Base-by-base conservation (phyloP, 768 basidiomycete species). In the Coprinopsis sp. region DNA sequence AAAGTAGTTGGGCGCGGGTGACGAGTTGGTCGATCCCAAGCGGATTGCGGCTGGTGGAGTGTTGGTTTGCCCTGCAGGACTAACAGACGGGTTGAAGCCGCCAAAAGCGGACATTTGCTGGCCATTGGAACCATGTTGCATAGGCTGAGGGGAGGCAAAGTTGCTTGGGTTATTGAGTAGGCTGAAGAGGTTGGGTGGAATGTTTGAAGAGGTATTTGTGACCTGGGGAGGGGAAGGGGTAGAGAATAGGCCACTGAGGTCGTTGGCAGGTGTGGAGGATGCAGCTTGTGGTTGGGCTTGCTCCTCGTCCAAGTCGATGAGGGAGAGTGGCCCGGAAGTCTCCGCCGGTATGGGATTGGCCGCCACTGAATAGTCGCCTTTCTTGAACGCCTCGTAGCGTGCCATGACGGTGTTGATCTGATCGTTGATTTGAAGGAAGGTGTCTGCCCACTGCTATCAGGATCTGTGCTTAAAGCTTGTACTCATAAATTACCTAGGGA, bases 361-460 rank as follows among this genome's bases (percentile, higher is more conserved):
- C 6, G 82, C 81, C 14, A 72, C 76, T 2, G 71, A 68, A 60
- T 81, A 94, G 66, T 99, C 93, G 41, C 96, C 96, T 47, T 79
- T 82, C 66, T 91, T 91, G 76, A 87, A 97, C 0, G 91, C 84
- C 49, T 97, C 92, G 61, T 93, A 97, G 19, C 95, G 86, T 23
- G 78, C 76, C 12, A 97, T 65, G 12, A 93, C 91, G 16, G 81
- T 87, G 68, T 99, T 99, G 66, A 99, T 93, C 58, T 96, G 89
- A 65, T 99, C 96, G 64, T 99, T 99, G 51, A 94, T 94, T 63
- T 98, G 82, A 14, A 99, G 72, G 63, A 96, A 87, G 2, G 91
- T 91, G 51, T 94, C 94, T 92, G 57, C 12, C 8, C n/a, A 38
- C 31, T 39, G 33, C 49, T 43, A n/a, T 18, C 19, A 49, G 23